Evolutionary conservation across 2,329 filamentous ascomycete species (phyloP).

Genomic region (Hymenoscyphus scutula): DNA sequence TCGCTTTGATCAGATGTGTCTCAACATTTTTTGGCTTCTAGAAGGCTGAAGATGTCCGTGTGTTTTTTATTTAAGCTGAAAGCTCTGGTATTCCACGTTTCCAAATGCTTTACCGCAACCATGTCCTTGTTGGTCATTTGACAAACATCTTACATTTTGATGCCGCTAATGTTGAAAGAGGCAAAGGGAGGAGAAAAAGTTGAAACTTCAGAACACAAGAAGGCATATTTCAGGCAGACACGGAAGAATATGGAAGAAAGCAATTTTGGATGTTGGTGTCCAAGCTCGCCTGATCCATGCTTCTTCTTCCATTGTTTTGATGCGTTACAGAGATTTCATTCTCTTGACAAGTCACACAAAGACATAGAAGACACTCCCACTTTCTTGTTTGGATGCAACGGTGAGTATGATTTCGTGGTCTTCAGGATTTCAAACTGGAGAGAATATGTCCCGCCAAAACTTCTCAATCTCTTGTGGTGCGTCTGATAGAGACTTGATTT

Average conservation of each 20-base stretch:
- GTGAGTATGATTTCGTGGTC: no score
- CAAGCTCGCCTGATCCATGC: background rate
- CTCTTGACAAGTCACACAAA: background rate
- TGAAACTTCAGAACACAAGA: background rate
- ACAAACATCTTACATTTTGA: background rate
- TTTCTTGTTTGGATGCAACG: no score
- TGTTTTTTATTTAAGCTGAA: background rate
- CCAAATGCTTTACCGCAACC: background rate
- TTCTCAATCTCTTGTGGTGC: no score
- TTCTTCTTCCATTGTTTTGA: background rate
- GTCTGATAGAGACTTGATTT: no score
- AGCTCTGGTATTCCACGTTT: background rate
- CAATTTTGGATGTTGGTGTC: background rate
- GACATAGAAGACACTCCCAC: background rate
- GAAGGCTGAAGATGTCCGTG: background rate
- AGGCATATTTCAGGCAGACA: background rate
- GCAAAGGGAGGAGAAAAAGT: background rate
- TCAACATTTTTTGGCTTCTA: background rate
- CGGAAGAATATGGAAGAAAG: background rate
- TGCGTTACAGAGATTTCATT: background rate
- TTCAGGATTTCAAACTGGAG: no score
- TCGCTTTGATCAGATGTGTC: background rate
- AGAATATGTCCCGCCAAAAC: no score
- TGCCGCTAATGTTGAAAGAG: background rate
- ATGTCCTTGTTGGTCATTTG: background rate